phyloP scores from a whole-genome alignment of 2,329 filamentous ascomycete species.

The Calonectria pseudoreteaudii region DNA sequence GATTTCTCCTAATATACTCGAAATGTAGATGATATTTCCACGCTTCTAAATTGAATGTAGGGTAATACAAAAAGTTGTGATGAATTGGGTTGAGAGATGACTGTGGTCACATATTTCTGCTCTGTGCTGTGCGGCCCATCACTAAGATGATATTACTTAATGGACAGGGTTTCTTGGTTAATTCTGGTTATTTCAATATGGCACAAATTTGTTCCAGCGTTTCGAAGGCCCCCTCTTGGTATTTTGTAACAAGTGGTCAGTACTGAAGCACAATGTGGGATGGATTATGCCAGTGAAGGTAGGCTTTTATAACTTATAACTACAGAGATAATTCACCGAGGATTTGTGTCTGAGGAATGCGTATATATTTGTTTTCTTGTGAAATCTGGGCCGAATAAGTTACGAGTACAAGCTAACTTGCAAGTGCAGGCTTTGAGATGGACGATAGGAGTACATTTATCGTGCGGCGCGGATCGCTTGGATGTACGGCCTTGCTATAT shows the following conservation, averaged over 20 bases:
- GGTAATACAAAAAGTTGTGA: slow-evolving; percentile 46
- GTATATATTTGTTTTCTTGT: too few species aligned
- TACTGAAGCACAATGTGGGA: background rate
- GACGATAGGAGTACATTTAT: background rate
- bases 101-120: background rate
- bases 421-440: background rate
- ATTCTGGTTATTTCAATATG: slow-evolving; percentile 31
- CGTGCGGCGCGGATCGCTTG: background rate
- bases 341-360: background rate
- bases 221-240: slow-evolving; percentile 46
- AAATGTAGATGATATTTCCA: slow-evolving; percentile 46
- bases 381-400: background rate
- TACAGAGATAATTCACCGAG: background rate
- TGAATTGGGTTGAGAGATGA: slow-evolving; percentile 25
- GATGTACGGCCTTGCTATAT: background rate
- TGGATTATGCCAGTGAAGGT: background rate
- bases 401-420: background rate
- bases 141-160: too few species aligned
- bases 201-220: slow-evolving; percentile 43
- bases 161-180: background rate
- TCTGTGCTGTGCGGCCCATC: background rate
- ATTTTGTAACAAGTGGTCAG: slow-evolving; percentile 40
- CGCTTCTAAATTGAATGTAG: slow-evolving; percentile 38
- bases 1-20: slow-evolving; percentile 44
- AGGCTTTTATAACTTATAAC: background rate